Conservation (phyloP, 305 asterid genomes). For the Fraxinus greggii region DNA sequence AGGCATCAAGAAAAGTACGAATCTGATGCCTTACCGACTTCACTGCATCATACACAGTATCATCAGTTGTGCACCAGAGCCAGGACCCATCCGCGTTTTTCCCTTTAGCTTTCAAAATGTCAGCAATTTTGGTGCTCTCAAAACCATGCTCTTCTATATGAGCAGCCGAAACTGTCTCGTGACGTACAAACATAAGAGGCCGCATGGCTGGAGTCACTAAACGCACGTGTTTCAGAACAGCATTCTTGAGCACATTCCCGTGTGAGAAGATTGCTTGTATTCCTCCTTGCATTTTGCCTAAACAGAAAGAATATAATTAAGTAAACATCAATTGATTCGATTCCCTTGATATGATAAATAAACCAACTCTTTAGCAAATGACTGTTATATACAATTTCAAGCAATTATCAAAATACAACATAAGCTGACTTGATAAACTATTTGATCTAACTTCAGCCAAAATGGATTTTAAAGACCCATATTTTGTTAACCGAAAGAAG, state of each 20-base stretch:
- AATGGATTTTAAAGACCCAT: conserved; percentile 18
- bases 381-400: neutral
- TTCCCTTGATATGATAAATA: neutral
- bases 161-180: conserved; percentile 73
- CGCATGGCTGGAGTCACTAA: conserved; percentile 46
- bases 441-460: neutral
- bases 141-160: conserved; percentile 92
- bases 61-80: conserved; percentile 98
- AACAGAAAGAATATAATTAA: neutral
- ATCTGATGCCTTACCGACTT: conserved; percentile 56
- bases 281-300: conserved; percentile 87
- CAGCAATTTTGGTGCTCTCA: conserved; percentile 80
- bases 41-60: conserved; percentile 88
- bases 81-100: conserved; percentile 88
- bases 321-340: neutral
- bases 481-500: neutral
- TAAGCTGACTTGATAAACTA: neutral
- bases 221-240: conserved; percentile 64
- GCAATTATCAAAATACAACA: neutral
- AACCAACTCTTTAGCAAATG: neutral
- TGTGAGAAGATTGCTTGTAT: conserved; percentile 59
- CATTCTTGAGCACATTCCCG: conserved; percentile 59
- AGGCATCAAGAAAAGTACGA: neutral
- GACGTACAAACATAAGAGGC: conserved; percentile 45
- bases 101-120: conserved; percentile 67